These are phyloP conservation scores for Rhizodiscina lignyota DNA, from an alignment of 495 filamentous ascomycete genomes.

Conservation along the genomic window DNA sequence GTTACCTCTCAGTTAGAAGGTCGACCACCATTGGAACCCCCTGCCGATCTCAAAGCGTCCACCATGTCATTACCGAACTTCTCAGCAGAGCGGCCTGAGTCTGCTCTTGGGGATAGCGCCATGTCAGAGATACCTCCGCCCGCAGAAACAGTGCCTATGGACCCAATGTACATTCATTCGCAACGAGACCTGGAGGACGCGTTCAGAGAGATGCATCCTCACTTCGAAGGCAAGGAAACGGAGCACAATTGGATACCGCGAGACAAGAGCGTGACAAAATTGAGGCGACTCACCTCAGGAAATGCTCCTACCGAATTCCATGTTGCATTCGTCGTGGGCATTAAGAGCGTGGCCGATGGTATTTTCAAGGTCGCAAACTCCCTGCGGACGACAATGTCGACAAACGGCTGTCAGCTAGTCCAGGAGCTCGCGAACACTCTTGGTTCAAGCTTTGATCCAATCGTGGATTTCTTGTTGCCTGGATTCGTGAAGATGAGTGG, in stretches of 20 bases:
- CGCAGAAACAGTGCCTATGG: conserved; percentile 45
- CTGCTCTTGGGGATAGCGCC: conserved; percentile 17
- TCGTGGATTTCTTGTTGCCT: conserved; percentile 82
- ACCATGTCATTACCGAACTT: conserved; percentile 14
- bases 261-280: conserved; percentile 58
- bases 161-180: conserved; percentile 67
- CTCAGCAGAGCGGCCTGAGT: conserved; percentile 7
- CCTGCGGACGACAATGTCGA: conserved; percentile 74
- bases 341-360: conserved; percentile 67
- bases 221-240: conserved; percentile 79
- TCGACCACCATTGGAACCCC: conserved; percentile 26
- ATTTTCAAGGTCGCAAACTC: conserved; percentile 80
- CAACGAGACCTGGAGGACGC: conserved; percentile 71
- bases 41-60: conserved; percentile 29
- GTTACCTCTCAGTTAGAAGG: conserved; percentile 60
- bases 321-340: conserved; percentile 44
- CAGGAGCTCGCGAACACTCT: conserved; percentile 69
- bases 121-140: conserved; percentile 19
- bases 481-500: conserved; percentile 77
- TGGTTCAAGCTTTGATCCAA: conserved; percentile 65
- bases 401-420: conserved; percentile 65
- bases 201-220: conserved; percentile 57
- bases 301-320: conserved; percentile 70
- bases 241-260: conserved; percentile 81
- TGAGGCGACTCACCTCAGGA: conserved; percentile 64